These are phyloP conservation scores for Clitopilus hobsonii DNA, from an alignment of 768 basidiomycete genomes.

Conservation along the genomic window DNA sequence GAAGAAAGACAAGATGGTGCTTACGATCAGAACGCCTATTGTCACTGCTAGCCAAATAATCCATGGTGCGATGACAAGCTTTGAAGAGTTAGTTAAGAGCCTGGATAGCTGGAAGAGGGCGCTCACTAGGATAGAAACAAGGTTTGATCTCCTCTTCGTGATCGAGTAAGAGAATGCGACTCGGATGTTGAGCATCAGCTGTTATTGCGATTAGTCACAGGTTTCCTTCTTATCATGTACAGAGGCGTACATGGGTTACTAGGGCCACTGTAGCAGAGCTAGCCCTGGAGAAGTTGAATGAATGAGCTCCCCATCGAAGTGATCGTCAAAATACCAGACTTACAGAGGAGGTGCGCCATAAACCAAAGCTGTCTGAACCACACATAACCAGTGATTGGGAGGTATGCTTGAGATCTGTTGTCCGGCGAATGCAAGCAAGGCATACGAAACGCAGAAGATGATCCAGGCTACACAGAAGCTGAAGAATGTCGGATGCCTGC, in stretches of 20 bases:
- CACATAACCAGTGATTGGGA: constrained; percentile 21
- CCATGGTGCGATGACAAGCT: constrained; percentile 24
- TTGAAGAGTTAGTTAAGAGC: neutral
- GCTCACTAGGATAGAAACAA: constrained; percentile 12
- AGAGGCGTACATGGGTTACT: constrained; percentile 20
- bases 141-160: constrained; percentile 11
- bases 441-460: constrained; percentile 28
- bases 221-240: neutral
- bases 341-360: constrained; percentile 30
- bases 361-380: constrained; percentile 24
- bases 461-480: constrained; percentile 32
- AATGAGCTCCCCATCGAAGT: neutral
- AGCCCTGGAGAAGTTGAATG: constrained; percentile 12
- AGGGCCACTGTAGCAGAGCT: constrained; percentile 19
- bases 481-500: constrained; percentile 28
- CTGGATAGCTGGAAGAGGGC: neutral
- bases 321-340: constrained; percentile 7
- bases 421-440: constrained; percentile 27
- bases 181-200: constrained; percentile 25
- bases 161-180: constrained; percentile 21
- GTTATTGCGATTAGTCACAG: neutral
- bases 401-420: constrained; percentile 15
- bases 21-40: constrained; percentile 20
- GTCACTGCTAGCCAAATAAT: constrained; percentile 21
- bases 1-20: neutral